Evolutionary conservation across 768 basidiomycete genomes (phyloP), one percentile per base, ranked within the genome.

Genomic region (Mycena chlorophos): DNA sequence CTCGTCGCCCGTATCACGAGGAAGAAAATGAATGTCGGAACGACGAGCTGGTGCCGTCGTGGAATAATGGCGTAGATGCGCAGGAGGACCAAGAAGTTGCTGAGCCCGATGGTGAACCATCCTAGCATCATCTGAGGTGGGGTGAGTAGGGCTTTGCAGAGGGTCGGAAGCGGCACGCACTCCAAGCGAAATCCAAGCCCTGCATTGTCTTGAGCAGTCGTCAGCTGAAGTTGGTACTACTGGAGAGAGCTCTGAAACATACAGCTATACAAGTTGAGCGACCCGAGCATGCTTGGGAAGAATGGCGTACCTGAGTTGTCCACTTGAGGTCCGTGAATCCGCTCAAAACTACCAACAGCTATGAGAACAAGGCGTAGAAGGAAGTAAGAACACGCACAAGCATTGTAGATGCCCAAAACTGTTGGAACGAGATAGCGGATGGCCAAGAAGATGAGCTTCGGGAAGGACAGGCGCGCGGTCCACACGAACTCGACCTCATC

Each of bases 41-140:
- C 1, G 40, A 70, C 52, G 45, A 72, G 31, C 4, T 56, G 54
- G n/a, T 60, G 65, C 1, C 28, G 31, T 12, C 68, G 64, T 28
- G 68, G 67, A 62, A 72, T 70, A 25, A 68, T 57, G 16, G 64
- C 65, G 68, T 71, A 73, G 5, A 73, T 42, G 5, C 69, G 71
- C 25, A 73, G 63, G 27, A 72, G 56, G 17, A 72, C 57, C 30
- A 71, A 55, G 47, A 72, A 56, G 23, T 56, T 54, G 2, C 52
- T 50, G n/a, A 56, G 53, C 16, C 26, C 29, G 27, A 56, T 57
- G 6, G 60, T 45, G 28, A n/a, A 57, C 20, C 46, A 51, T 45
- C 16, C 52, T 55, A 43, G 30, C 37, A 22, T 55, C 53, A 16
- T 42, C 54, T n/a, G 28, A 16, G 16, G 37, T 37, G 26, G 47